Percentiles rank a stretch among this genome's conserved stretches.
Evolutionary conservation across 2,329 filamentous ascomycete species (phyloP).

Genomic region (Beauveria sp.): DNA sequence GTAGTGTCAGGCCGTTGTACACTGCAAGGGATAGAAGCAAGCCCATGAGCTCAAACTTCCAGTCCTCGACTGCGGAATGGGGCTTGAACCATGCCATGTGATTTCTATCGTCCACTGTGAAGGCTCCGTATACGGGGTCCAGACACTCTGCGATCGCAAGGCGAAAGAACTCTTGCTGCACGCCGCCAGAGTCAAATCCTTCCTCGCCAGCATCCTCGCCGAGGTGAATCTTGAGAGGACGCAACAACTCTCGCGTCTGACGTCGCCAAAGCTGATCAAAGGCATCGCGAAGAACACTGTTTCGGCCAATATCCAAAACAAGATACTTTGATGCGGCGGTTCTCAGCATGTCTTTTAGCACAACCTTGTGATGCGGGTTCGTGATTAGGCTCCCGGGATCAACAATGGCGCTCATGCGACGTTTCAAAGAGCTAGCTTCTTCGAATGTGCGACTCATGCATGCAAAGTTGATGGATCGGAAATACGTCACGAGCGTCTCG

Average conservation of each 20-base stretch:
- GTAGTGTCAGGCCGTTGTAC: slow-evolving; percentile 88
- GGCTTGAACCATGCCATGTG: slow-evolving; percentile 85
- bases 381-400: slow-evolving; percentile 47
- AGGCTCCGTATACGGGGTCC: slow-evolving; percentile 69
- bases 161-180: slow-evolving; percentile 94
- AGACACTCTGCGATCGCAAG: slow-evolving; percentile 74
- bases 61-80: slow-evolving; percentile 70
- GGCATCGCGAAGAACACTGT: slow-evolving; percentile 62
- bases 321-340: slow-evolving; percentile 64
- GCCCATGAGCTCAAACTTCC: slow-evolving; percentile 87
- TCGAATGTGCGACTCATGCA: slow-evolving; percentile 78
- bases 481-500: slow-evolving; percentile 68
- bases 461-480: slow-evolving; percentile 80
- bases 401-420: slow-evolving; percentile 48
- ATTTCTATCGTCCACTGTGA: slow-evolving; percentile 68
- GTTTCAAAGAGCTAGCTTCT: slow-evolving; percentile 52
- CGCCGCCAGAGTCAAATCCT: slow-evolving; percentile 87
- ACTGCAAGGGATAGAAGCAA: slow-evolving; percentile 82
- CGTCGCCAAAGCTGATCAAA: slow-evolving; percentile 87
- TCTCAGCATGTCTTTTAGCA: slow-evolving; percentile 55
- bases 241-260: slow-evolving; percentile 71
- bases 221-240: slow-evolving; percentile 81
- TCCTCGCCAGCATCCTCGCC: slow-evolving; percentile 78
- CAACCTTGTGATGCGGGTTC: slow-evolving; percentile 50
- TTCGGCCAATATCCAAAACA: slow-evolving; percentile 59